A percentile compares a stretch with the other conserved stretches of the same genome.
phyloP scores from a whole-genome alignment of 352 stramenopile species.

The Phytophthora rubi region DNA sequence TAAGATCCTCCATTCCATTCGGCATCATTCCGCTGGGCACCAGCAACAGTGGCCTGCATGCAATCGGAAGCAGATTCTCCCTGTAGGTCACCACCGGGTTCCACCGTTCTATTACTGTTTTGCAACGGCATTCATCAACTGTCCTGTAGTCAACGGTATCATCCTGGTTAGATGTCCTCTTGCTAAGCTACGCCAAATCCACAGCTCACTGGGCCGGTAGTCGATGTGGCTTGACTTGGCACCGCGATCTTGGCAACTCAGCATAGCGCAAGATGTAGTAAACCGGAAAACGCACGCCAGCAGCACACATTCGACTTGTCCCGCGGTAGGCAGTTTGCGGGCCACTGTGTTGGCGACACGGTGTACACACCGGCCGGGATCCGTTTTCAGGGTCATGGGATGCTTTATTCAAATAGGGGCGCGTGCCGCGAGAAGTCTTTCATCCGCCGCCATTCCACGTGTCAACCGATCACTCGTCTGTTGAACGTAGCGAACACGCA shows the following conservation, averaged over 20 bases:
- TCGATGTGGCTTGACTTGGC: neutral
- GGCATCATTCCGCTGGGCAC: too few relatives aligned
- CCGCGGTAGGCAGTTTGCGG: neutral
- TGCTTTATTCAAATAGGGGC: constrained; percentile 42
- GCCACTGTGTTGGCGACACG: constrained; percentile 2
- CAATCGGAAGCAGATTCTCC: neutral
- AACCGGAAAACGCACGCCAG: neutral
- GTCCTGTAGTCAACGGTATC: neutral
- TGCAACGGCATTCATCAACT: neutral
- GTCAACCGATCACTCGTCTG: constrained; percentile 16
- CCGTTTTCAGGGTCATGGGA: constrained; percentile 36
- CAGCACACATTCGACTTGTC: constrained; percentile 2
- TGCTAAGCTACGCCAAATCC: neutral
- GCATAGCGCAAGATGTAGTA: neutral
- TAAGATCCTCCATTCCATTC: neutral
- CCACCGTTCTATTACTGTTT: neutral
- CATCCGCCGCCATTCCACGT: constrained; percentile 11
- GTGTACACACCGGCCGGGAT: constrained; percentile 5
- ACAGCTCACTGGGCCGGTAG: neutral
- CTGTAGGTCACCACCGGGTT: neutral
- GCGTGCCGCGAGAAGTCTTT: constrained; percentile 25
- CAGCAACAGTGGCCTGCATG: neutral
- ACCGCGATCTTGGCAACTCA: constrained; percentile 4
- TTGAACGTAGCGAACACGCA: constrained; percentile 23
- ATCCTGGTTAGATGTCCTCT: neutral